phyloP scores from a whole-genome alignment of 352 stramenopile genomes.

The Globisporangium acanthophoron region DNA sequence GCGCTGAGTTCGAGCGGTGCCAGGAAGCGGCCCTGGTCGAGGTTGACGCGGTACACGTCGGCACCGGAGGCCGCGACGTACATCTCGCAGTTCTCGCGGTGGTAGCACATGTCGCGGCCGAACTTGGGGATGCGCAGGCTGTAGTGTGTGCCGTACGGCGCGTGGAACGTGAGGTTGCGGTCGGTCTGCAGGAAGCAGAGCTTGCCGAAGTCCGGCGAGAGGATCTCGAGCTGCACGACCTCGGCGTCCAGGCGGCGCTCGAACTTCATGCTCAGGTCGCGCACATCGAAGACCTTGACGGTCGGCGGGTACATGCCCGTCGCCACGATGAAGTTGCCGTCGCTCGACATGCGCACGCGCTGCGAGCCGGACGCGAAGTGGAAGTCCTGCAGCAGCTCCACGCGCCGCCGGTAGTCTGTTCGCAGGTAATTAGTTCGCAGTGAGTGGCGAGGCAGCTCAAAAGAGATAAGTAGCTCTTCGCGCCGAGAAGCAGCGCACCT shows the following conservation, averaged over 20 bases:
- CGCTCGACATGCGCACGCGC: slow-evolving; percentile 90
- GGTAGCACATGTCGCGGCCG: slow-evolving; percentile 96
- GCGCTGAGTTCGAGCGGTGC: slow-evolving; percentile 70
- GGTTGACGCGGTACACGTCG: slow-evolving; percentile 96
- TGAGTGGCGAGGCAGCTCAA: too few relatives aligned
- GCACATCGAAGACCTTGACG: slow-evolving; percentile 94
- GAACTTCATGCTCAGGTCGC: slow-evolving; percentile 99
- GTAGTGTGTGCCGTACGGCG: slow-evolving; percentile 97
- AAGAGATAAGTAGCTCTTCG: too few relatives aligned
- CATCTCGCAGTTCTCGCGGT: slow-evolving; percentile 95
- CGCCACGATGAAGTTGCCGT: slow-evolving; percentile 96
- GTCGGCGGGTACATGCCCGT: slow-evolving; percentile 95
- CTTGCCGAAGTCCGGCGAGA: slow-evolving; percentile 98
- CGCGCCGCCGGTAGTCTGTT: slow-evolving; percentile 85
- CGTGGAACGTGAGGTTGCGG: slow-evolving; percentile 96
- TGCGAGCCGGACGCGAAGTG: slow-evolving; percentile 95
- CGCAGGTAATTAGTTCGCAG: neutral
- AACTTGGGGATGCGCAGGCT: slow-evolving; percentile 96
- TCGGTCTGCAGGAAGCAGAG: slow-evolving; percentile 95
- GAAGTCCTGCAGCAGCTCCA: slow-evolving; percentile 99
- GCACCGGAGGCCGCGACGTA: slow-evolving; percentile 85
- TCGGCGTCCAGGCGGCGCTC: slow-evolving; percentile 96
- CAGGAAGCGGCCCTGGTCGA: slow-evolving; percentile 97
- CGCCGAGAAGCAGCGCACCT: slow-evolving; percentile 10
- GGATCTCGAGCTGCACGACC: slow-evolving; percentile 94